A percentile compares a stretch with the other conserved stretches of the same genome.
These are phyloP conservation scores for Candida vaughaniae DNA, from an alignment of 805 yeast genomes.

Conservation along the genomic window DNA sequence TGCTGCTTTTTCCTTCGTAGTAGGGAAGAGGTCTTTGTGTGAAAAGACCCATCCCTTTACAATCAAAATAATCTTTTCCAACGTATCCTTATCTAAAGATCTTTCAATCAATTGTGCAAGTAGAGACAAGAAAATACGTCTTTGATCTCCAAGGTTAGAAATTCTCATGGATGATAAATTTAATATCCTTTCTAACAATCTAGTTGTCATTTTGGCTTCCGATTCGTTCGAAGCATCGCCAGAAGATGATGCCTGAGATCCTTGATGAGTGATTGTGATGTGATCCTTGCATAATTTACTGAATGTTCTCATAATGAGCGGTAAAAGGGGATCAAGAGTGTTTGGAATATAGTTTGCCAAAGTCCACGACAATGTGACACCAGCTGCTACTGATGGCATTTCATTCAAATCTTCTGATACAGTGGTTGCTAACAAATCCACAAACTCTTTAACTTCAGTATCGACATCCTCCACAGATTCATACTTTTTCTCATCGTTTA, in stretches of 20 bases:
- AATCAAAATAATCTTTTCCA: constrained; percentile 71
- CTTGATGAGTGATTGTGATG: constrained; percentile 58
- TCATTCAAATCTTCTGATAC: constrained; percentile 77
- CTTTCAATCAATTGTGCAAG: constrained; percentile 90
- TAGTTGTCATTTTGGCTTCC: constrained; percentile 80
- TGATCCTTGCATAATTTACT: constrained; percentile 89
- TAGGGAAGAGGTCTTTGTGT: constrained; percentile 81
- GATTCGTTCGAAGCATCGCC: constrained; percentile 47
- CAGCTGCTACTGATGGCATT: constrained; percentile 80
- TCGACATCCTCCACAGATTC: constrained; percentile 54
- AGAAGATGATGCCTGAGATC: constrained; percentile 32
- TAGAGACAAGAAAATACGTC: constrained; percentile 81
- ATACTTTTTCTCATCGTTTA: constrained; percentile 42
- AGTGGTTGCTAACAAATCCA: constrained; percentile 59
- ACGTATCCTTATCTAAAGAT: constrained; percentile 72
- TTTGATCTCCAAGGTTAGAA: constrained; percentile 86
- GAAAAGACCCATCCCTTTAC: constrained; percentile 91
- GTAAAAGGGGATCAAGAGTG: constrained; percentile 71
- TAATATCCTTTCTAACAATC: constrained; percentile 70
- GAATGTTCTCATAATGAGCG: constrained; percentile 79
- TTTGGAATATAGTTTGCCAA: constrained; percentile 72
- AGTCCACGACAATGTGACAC: constrained; percentile 80
- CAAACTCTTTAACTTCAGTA: constrained; percentile 62
- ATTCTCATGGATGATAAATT: constrained; percentile 79
- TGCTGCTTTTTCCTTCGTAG: constrained; percentile 94